Conservation (phyloP, 208 protist genomes). For the Trypanosoma melophagium region DNA sequence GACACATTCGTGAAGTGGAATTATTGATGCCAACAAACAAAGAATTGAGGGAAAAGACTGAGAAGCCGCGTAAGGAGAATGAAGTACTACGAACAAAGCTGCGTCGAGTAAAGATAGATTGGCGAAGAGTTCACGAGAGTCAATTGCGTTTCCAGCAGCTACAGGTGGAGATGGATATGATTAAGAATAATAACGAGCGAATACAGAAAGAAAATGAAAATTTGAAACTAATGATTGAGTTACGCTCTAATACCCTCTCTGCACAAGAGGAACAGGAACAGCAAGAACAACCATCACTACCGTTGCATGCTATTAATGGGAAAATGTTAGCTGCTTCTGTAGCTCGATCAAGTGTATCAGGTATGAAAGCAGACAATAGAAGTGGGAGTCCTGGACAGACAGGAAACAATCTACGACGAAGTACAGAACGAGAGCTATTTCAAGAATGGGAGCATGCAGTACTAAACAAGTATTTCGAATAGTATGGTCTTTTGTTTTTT, state of each 20-base stretch:
- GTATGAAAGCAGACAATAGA: not conserved
- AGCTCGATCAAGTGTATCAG: not conserved
- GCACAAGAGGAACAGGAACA: not conserved
- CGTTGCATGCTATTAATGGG: not conserved
- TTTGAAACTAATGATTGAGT: constrained; percentile 23
- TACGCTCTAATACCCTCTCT: not conserved
- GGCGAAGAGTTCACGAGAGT: constrained; percentile 34
- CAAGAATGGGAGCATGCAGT: constrained; percentile 23
- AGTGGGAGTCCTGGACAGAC: not conserved
- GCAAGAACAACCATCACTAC: not conserved
- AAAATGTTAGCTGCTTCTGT: not conserved
- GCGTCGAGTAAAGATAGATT: constrained; percentile 30
- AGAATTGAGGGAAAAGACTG: constrained; percentile 6
- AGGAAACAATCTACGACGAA: not conserved
- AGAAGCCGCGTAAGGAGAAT: constrained; percentile 18
- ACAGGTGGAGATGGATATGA: constrained; percentile 33
- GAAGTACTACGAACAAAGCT: constrained; percentile 21
- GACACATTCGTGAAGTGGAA: not conserved
- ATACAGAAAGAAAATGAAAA: constrained; percentile 29
- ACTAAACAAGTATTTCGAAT: constrained; percentile 9
- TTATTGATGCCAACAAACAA: constrained; percentile 1
- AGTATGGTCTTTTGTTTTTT: not conserved
- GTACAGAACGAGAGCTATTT: constrained; percentile 16
- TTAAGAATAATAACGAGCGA: constrained; percentile 22
- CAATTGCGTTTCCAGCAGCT: constrained; percentile 31